A percentile compares a stretch with the other conserved stretches of the same genome.
phyloP scores from a whole-genome alignment of 2,329 filamentous ascomycete species.

The Nemania sp. region DNA sequence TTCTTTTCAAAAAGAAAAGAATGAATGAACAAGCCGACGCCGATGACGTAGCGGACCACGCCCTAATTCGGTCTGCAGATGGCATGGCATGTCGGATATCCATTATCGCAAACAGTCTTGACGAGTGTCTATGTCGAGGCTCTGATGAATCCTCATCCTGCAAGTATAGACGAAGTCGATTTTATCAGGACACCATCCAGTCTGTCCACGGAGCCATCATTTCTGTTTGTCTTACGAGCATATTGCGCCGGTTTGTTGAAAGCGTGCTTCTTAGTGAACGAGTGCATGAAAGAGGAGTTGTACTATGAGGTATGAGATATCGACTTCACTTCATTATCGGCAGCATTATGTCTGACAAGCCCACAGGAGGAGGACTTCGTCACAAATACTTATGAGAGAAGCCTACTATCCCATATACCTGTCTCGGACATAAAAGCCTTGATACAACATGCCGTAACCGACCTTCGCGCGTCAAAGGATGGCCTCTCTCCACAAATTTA shows the following conservation, averaged over 20 bases:
- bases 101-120: constrained; percentile 90
- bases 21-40: not conserved
- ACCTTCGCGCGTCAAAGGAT: constrained; percentile 41
- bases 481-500: constrained; percentile 44
- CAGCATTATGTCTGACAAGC: constrained; percentile 22
- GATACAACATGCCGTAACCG: constrained; percentile 49
- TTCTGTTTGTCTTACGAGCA: constrained; percentile 72
- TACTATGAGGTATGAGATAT: constrained; percentile 77
- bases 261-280: constrained; percentile 77
- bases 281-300: constrained; percentile 78
- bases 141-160: constrained; percentile 72
- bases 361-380: constrained; percentile 92
- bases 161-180: constrained; percentile 65
- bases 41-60: not conserved
- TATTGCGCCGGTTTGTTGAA: constrained; percentile 89
- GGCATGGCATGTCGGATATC: constrained; percentile 96
- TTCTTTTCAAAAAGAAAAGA: constrained; percentile 20
- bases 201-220: constrained; percentile 45
- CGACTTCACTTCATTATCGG: not conserved
- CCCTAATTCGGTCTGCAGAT: constrained; percentile 59
- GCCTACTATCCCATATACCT: constrained; percentile 69
- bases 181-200: constrained; percentile 54
- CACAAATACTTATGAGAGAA: constrained; percentile 84
- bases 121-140: constrained; percentile 90
- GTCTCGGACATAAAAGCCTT: constrained; percentile 59